Evolutionary conservation across 352 stramenopile genomes (phyloP).

Genomic region (Ophiocytium majus): DNA sequence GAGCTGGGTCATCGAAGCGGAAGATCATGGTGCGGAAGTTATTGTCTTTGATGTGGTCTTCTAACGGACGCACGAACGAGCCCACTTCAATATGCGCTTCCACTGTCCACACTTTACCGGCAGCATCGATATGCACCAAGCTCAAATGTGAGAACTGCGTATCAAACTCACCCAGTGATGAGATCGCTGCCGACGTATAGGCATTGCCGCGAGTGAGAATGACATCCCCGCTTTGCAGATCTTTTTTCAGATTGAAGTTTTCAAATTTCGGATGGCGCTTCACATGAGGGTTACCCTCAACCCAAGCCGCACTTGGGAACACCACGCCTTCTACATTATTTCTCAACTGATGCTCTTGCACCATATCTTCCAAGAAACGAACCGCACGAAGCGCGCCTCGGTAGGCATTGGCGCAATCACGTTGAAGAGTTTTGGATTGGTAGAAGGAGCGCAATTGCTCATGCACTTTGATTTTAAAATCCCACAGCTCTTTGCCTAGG

Average conservation of each 20-base stretch:
- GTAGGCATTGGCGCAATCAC: neutral
- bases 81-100: conserved; percentile 12
- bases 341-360: neutral
- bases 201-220: conserved; percentile 1
- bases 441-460: neutral
- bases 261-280: neutral
- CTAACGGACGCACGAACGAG: neutral
- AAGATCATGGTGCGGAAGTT: conserved; percentile 12
- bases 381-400: neutral
- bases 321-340: neutral
- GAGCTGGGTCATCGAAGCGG: neutral
- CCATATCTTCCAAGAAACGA: neutral
- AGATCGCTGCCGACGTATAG: conserved; percentile 6
- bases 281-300: neutral
- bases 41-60: neutral
- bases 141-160: conserved; percentile 15
- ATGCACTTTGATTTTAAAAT: neutral
- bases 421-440: neutral
- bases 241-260: neutral
- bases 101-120: neutral
- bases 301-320: neutral
- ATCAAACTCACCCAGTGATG: conserved; percentile 3
- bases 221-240: neutral
- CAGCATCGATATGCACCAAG: neutral
- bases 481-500: conserved; percentile 5